Percentiles rank a stretch among this genome's conserved stretches.
These are phyloP conservation scores for Moelleriella libera DNA, from an alignment of 2,329 filamentous ascomycete species.

Conservation along the genomic window DNA sequence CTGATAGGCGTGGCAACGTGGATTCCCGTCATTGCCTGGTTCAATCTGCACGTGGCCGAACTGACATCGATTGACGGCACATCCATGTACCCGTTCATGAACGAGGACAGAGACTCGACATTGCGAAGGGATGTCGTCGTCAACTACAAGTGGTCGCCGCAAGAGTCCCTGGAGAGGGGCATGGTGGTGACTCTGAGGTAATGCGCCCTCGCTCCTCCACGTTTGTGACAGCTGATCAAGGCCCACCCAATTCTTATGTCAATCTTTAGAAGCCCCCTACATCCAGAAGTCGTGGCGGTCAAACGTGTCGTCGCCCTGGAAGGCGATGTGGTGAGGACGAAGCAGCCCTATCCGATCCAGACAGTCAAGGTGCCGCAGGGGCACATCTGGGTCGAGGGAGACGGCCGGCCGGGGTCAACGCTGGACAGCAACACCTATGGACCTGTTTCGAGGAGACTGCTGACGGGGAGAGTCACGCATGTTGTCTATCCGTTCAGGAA, in stretches of 20 bases:
- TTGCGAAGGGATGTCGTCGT: slow-evolving; percentile 40
- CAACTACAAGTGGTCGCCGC: slow-evolving; percentile 43
- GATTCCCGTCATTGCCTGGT: slow-evolving; percentile 46
- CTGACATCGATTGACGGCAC: slow-evolving; percentile 41
- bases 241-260: not conserved
- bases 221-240: too few relatives aligned
- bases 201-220: too few relatives aligned
- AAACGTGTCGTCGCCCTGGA: slow-evolving; percentile 75
- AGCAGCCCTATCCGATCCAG: slow-evolving; percentile 40
- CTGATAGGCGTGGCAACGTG: slow-evolving; percentile 42
- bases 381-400: slow-evolving; percentile 92
- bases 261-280: slow-evolving; percentile 47
- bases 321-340: slow-evolving; percentile 61
- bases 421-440: slow-evolving; percentile 86
- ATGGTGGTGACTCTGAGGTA: slow-evolving; percentile 64
- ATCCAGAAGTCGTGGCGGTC: slow-evolving; percentile 55
- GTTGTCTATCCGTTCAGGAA: slow-evolving; percentile 55
- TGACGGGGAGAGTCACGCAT: slow-evolving; percentile 61
- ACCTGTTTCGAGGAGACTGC: slow-evolving; percentile 60
- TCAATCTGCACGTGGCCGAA: slow-evolving; percentile 47
- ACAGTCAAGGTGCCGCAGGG: slow-evolving; percentile 58
- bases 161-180: slow-evolving; percentile 47
- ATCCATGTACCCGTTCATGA: slow-evolving; percentile 70
- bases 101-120: slow-evolving; percentile 47
- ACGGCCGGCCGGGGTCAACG: slow-evolving; percentile 56